Conservation (phyloP, 2,329 filamentous ascomycete genomes). For the Penicillium italicum region DNA sequence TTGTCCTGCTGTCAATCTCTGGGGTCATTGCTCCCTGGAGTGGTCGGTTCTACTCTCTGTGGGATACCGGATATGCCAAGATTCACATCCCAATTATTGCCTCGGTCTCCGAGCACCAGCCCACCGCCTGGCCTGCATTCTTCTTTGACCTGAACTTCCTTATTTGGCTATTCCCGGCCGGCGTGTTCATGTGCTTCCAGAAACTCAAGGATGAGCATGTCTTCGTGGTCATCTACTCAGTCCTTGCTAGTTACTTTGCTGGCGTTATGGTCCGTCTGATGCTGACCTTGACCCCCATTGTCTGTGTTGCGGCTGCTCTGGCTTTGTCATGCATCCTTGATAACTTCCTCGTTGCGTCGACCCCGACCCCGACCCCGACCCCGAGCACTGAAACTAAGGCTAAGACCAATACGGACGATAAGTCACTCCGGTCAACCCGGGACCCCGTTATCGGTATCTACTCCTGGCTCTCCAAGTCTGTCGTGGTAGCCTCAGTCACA, state of each 20-base stretch:
- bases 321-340: constrained; percentile 85
- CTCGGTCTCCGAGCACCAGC: constrained; percentile 98
- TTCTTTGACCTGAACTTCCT: constrained; percentile 98
- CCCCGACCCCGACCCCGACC: constrained; percentile 63
- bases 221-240: constrained; percentile 94
- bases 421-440: constrained; percentile 63
- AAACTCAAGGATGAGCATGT: constrained; percentile 93
- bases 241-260: constrained; percentile 95
- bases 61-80: constrained; percentile 98
- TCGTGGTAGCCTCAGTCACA: constrained; percentile 69
- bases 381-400: constrained; percentile 43
- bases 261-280: constrained; percentile 99
- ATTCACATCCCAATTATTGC: constrained; percentile 99
- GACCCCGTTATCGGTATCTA: constrained; percentile 80
- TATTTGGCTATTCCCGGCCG: constrained; percentile 98
- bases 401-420: constrained; percentile 39
- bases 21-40: constrained; percentile 97
- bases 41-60: constrained; percentile 97
- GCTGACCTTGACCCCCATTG: constrained; percentile 93
- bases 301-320: constrained; percentile 90
- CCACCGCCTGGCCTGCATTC: constrained; percentile 97
- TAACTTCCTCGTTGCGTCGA: constrained; percentile 70
- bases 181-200: constrained; percentile 97
- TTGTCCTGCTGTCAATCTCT: constrained; percentile 77
- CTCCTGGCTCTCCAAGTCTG: constrained; percentile 69